Base-by-base conservation (phyloP, 129 eudicot species). In the Artemisia argyi region DNA sequence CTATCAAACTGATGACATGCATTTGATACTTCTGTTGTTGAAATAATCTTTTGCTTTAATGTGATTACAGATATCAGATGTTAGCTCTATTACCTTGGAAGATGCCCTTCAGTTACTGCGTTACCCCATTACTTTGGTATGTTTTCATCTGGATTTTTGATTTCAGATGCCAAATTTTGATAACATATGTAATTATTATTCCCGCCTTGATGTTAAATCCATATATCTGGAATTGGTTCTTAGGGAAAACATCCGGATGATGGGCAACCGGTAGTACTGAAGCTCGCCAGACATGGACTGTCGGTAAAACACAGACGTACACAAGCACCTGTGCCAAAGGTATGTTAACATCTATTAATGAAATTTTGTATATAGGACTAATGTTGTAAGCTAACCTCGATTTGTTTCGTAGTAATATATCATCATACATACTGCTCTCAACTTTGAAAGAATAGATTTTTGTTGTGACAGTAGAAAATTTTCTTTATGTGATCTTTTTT, bases 231-330 rank as follows among this genome's bases (percentile, higher is more conserved):
- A 61, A 19, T 48, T 47, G 3, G 5, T 61, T n/a, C 51, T 48
- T 71, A 95, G 99, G 99, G 97, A 71, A 85, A 79, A 44, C 99
- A 95, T 78, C 97, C 93, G 7, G 88, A 87, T 28, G 96, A 90
- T 74, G 86, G 86, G n/a, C 85, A 68, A 35, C 97, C 94, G 3
- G 89, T 95, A 60, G 35, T 88, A 15, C 55, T 95, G 58, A 90
- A 81, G 88, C 84, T 86, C 42, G 92, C 85, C 15, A 88, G 71
- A 78, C 65, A 13, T 68, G 94, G 96, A 57, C 83, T 90, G 73
- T 69, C 89, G 12, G 82, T 95, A 61, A 88, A 72, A 79, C 94
- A 95, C 74, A 82, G 91, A 56, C 88, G 91, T 68, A 80, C 84
- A 35, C 81, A 75, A 69, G 92, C 88, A 61, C 80, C 87, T 19